Base-by-base conservation (phyloP, 1,139 yeast genomes). In the Lodderomyces margitis region DNA sequence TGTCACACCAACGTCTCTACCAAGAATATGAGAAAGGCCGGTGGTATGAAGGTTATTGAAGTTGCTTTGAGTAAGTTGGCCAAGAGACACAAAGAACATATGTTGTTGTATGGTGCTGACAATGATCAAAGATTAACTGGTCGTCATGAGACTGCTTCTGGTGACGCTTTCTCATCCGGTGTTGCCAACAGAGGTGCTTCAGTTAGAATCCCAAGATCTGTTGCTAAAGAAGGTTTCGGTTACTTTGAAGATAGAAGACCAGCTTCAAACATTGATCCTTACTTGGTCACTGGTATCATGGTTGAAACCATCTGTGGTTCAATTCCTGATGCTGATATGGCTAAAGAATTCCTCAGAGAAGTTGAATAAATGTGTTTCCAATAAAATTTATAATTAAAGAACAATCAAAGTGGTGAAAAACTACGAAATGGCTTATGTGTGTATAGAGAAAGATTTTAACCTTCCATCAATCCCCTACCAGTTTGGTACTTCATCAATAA, bases 181-280 rank as follows among this genome's bases (percentile, higher is more conserved):
- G 98, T 92, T 56, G 98, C 98, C 66, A 92, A 92, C 88, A 87
- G 98, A 81, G 98, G 98, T 74, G 96, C 97, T 49, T 89, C 97
- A 31, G 83, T 92, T 57, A 87, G 98, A 81, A 92, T 92, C 64
- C 98, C 98, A 73, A 84, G 98, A 76, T 84, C 96, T 38, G 98
- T 92, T 56, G 96, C 96, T 66, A 88, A 88, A 74, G 98, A 91
- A 70, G 97, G 97, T 48, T 88, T 70, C 71, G 98, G 98, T 50
- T 92, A 92, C 82, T 92, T 92, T 61, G 98, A 92, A 80, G 98
- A 92, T 75, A 88, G 98, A 80, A 89, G 98, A 77, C 98, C 98
- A 49, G 98, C 98, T 55, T 91, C 98, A 50, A 92, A 92, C 83
- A 92, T 92, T 60, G 98, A 92, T 70, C 98, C 98, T 56, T 92